phyloP scores from a whole-genome alignment of 1,139 yeast genomes.

The Citeromyces siamensis region DNA sequence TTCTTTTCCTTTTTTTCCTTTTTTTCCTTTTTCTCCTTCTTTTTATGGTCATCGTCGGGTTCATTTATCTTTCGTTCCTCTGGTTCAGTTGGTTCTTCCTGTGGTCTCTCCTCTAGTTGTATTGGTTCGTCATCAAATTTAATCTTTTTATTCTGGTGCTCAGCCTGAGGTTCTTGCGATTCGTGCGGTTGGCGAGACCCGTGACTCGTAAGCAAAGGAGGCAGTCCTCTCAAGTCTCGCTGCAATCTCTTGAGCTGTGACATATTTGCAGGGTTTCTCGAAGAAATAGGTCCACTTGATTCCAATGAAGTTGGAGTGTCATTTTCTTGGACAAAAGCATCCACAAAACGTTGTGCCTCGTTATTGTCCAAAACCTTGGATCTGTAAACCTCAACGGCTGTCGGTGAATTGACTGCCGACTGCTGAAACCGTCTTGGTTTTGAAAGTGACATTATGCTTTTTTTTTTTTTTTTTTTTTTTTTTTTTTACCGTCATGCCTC shows the following conservation, averaged over 20 bases:
- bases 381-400: slow-evolving; percentile 25
- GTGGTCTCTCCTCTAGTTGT: slow-evolving; percentile 10
- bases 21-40: neutral
- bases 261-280: slow-evolving; percentile 15
- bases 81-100: slow-evolving; percentile 24
- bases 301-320: slow-evolving; percentile 11
- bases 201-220: slow-evolving; percentile 28
- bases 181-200: slow-evolving; percentile 11
- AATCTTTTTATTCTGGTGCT: slow-evolving; percentile 12
- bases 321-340: slow-evolving; percentile 28
- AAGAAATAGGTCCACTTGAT: slow-evolving; percentile 15
- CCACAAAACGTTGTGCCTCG: slow-evolving; percentile 32
- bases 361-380: slow-evolving; percentile 21
- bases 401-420: slow-evolving; percentile 40
- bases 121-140: slow-evolving; percentile 9
- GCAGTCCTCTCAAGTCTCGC: slow-evolving; percentile 46
- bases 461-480: no score
- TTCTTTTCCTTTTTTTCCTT: slow-evolving; percentile 3
- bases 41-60: neutral
- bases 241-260: slow-evolving; percentile 44
- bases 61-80: slow-evolving; percentile 13
- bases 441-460: neutral
- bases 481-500: no score
- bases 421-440: slow-evolving; percentile 24
- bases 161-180: slow-evolving; percentile 13